Evolutionary conservation across 2,329 filamentous ascomycete species (phyloP), one percentile per base, ranked within the genome.

Genomic region (Sclerotiophoma versabilis): DNA sequence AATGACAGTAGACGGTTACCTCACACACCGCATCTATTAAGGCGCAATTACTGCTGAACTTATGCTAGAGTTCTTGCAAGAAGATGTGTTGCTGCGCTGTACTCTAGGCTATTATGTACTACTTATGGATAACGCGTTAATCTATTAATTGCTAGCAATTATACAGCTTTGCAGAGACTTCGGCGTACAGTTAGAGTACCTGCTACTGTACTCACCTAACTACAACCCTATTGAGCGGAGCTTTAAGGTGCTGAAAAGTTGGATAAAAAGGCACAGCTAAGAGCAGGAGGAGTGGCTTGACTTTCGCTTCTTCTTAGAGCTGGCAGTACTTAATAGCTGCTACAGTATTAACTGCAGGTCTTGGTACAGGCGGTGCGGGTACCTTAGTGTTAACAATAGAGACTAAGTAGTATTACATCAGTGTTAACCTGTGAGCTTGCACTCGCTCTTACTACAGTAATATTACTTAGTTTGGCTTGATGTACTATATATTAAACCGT

Each of bases 161-260:
- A n/a, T 36, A 34, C 29, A 45, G 42, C 42, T 45, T 45, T 45
- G 30, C 20, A 36, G 15, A 19, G 20, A 45, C 19, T 38, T 25
- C 17, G 20, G 51, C 19, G 12, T 54, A 41, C 33, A 36, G 15
- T 23, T 58, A 25, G 49, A 54, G 44, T 57, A 54, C 37, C 22
- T 59, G 10, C 57, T 34, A 8, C 57, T 34, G 25, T 57, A 59
- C 48, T 59, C 49, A 25, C 54, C 57, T 19, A 34, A 57, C 30
- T 60, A 54, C 23, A 60, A 60, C 39, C 57, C 57, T 17, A 54
- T 60, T 36, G 45, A 60, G 49, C 20, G 23, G 36, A 51, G n/a
- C 11, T 60, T 60, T 32, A 44, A 50, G 11, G 39, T 49, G n/a
- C 29, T 60, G 5, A 60, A 58, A 32, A 41, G 48, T 23, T 60